Percentiles rank a stretch among this genome's conserved stretches.
phyloP scores from a whole-genome alignment of 106 monocot genomes.

The Dioscorea dumetorum region DNA sequence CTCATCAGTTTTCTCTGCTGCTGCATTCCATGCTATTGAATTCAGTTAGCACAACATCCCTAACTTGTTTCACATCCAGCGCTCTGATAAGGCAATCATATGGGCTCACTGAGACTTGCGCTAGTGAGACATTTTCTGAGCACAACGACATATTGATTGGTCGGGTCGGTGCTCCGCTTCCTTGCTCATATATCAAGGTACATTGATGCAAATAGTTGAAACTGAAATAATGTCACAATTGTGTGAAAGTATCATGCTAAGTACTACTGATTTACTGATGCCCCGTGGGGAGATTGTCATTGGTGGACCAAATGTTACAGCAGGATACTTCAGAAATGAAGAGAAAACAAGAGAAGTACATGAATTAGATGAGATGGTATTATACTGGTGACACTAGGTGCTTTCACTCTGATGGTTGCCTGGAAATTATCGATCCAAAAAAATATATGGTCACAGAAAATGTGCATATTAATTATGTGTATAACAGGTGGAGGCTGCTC shows the following conservation, averaged over 20 bases:
- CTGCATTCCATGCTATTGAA: no score
- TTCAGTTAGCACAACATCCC: no score
- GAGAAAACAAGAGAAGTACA: constrained; percentile 88
- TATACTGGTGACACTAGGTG: constrained; percentile 85
- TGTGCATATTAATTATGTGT: no score
- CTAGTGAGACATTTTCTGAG: constrained; percentile 92
- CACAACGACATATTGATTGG: constrained; percentile 89
- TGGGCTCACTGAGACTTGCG: constrained; percentile 98
- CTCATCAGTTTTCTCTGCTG: no score
- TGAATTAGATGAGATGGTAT: constrained; percentile 89
- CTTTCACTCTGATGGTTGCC: constrained; percentile 71
- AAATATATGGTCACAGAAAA: no score
- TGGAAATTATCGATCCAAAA: constrained; percentile 74
- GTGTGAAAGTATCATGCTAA: no score
- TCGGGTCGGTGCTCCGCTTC: constrained; percentile 94
- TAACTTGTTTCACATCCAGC: constrained; percentile 29
- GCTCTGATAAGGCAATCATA: constrained; percentile 98
- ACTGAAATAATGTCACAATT: no score
- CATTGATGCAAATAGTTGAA: no score
- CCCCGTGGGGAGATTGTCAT: constrained; percentile 98
- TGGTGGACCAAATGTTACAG: constrained; percentile 93
- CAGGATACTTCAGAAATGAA: constrained; percentile 94
- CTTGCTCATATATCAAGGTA: constrained; percentile 94
- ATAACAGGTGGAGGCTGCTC: constrained; percentile 78
- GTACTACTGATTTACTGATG: constrained; percentile 67